phyloP scores from a whole-genome alignment of 768 basidiomycete genomes.

The Agaricus blazei region DNA sequence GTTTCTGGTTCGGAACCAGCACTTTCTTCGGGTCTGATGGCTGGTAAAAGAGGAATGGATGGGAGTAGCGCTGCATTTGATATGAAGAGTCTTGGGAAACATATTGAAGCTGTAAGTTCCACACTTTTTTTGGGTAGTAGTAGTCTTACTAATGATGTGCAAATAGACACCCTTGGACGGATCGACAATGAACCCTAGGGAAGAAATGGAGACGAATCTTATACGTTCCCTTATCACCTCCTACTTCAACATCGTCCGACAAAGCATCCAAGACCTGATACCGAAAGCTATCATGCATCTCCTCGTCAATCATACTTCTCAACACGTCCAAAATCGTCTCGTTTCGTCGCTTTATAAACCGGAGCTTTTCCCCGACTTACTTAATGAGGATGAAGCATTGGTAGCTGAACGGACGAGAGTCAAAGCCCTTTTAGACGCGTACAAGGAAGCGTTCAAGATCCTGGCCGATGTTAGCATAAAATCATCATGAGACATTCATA shows the following conservation, averaged over 20 bases:
- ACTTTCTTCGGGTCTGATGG: conserved; percentile 58
- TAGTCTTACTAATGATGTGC: conserved; percentile 6
- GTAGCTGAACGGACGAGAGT: conserved; percentile 92
- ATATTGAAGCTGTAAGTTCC: conserved; percentile 88
- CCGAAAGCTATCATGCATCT: conserved; percentile 99
- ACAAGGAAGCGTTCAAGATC: conserved; percentile 90
- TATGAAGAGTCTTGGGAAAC: conserved; percentile 97
- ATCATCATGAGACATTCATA: conserved; percentile 33
- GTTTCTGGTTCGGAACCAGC: conserved; percentile 48
- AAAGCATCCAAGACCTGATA: conserved; percentile 94
- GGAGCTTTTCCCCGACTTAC: conserved; percentile 81
- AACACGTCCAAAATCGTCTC: conserved; percentile 93
- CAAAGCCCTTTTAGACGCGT: conserved; percentile 92
- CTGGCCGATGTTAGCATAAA: conserved; percentile 80
- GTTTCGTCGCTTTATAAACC: conserved; percentile 96
- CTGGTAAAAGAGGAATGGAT: conserved; percentile 62
- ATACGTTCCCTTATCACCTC: conserved; percentile 93
- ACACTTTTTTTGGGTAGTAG: conserved; percentile 3
- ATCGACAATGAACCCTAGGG: conserved; percentile 63
- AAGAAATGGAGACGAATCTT: conserved; percentile 95
- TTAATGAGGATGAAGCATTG: conserved; percentile 94
- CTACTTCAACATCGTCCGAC: conserved; percentile 94
- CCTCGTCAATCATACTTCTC: conserved; percentile 93
- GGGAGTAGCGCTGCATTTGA: conserved; percentile 85
- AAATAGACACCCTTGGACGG: conserved; percentile 58